A percentile compares a stretch with the other conserved stretches of the same genome.
phyloP scores from a whole-genome alignment of 208 protist genomes.

The Crithidia sp. region DNA sequence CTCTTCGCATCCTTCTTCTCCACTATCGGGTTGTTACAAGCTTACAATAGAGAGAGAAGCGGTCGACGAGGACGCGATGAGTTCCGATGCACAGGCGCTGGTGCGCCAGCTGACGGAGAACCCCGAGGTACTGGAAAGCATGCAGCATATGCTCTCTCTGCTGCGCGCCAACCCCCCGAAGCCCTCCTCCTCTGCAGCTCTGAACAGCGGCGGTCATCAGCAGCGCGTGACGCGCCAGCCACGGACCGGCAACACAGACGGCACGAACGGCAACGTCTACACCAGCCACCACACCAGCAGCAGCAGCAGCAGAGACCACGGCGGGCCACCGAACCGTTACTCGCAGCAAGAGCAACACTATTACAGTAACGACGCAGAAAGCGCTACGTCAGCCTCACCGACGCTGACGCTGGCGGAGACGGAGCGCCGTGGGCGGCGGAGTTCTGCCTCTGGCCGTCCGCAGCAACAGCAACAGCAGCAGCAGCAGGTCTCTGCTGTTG shows the following conservation, averaged over 20 bases:
- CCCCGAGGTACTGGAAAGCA: constrained; percentile 63
- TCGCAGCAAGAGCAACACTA: too few species aligned
- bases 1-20: too few species aligned
- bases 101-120: constrained; percentile 72
- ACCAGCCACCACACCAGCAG: neutral
- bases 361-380: too few species aligned
- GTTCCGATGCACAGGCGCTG: constrained; percentile 50
- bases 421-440: too few species aligned
- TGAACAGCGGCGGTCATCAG: neutral
- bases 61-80: constrained; percentile 15
- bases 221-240: constrained; percentile 6
- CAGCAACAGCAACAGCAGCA: neutral
- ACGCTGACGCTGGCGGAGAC: too few species aligned
- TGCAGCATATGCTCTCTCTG: constrained; percentile 65
- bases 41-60: too few species aligned
- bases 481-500: neutral
- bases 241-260: constrained; percentile 12
- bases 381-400: too few species aligned
- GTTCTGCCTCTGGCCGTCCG: neutral
- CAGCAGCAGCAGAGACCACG: neutral
- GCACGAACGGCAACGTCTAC: neutral
- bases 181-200: neutral
- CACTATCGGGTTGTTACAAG: too few species aligned
- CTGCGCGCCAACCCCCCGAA: constrained; percentile 31
- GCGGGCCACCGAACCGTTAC: too few species aligned